Conservation (phyloP, 2,329 filamentous ascomycete species). For the Microdochium nivale region DNA sequence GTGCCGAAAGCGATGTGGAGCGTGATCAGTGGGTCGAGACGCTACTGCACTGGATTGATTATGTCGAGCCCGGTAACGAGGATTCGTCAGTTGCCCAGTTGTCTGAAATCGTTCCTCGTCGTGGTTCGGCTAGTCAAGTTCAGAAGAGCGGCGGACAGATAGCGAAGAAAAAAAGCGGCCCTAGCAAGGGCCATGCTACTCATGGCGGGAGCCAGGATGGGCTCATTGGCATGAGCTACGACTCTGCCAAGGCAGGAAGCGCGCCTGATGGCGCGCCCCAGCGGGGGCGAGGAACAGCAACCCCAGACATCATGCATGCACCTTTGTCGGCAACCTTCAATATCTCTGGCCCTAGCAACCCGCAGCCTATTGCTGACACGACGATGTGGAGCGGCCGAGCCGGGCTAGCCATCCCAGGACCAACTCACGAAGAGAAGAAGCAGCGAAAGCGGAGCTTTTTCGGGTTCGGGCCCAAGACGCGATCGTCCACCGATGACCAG, state of each 20-base stretch:
- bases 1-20: conserved; percentile 88
- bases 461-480: conserved; percentile 55
- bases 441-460: conserved; percentile 72
- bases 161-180: conserved; percentile 34
- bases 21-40: conserved; percentile 91
- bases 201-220: conserved; percentile 28
- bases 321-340: conserved; percentile 31
- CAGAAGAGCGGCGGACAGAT: conserved; percentile 23
- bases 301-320: conserved; percentile 16
- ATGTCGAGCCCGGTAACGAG: conserved; percentile 52
- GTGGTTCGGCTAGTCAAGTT: conserved; percentile 24
- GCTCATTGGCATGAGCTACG: conserved; percentile 51
- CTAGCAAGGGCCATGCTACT: conserved; percentile 24
- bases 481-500: conserved; percentile 49
- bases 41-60: conserved; percentile 81
- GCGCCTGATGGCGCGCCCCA: conserved; percentile 33
- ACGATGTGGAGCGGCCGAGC: conserved; percentile 79
- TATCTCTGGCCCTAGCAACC: conserved; percentile 85
- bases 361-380: conserved; percentile 72
- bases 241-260: conserved; percentile 43
- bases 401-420: conserved; percentile 35
- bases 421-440: conserved; percentile 65
- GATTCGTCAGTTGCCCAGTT: conserved; percentile 23
- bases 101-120: conserved; percentile 29
- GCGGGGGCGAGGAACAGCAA: conserved; percentile 17